Conservation (phyloP, 129 eudicot genomes). For the Tagetes erecta region DNA sequence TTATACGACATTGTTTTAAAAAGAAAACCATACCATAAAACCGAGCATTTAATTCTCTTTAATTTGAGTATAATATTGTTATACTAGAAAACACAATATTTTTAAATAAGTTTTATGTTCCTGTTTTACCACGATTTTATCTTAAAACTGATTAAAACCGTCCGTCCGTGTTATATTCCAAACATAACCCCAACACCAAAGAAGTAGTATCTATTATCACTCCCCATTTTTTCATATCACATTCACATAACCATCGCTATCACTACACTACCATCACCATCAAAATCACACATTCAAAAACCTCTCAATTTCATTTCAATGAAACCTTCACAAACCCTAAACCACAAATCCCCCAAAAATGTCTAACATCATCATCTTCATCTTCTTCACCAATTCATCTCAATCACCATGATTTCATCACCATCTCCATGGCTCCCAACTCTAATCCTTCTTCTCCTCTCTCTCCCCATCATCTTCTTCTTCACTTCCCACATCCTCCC, state of each 20-base stretch:
- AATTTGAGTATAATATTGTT: too few relatives aligned
- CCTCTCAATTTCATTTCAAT: constrained; percentile 18
- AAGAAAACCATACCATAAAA: too few relatives aligned
- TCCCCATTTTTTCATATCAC: background rate
- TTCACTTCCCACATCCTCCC: constrained; percentile 51
- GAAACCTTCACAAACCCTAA: constrained; percentile 22
- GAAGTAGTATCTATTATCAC: background rate
- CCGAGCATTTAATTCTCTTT: too few relatives aligned
- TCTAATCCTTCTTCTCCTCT: constrained; percentile 37
- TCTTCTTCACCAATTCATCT: background rate
- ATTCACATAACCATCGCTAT: background rate
- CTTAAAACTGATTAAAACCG: too few relatives aligned
- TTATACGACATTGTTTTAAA: too few relatives aligned
- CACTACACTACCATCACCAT: background rate
- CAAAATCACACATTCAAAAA: constrained; percentile 19
- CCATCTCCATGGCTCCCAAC: constrained; percentile 40
- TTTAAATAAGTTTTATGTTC: too few relatives aligned
- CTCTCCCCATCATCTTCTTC: constrained; percentile 58
- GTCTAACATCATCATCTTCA: constrained; percentile 14
- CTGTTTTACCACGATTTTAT: too few relatives aligned
- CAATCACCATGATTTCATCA: constrained; percentile 20
- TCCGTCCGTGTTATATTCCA: too few relatives aligned
- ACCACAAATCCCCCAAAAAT: constrained; percentile 14
- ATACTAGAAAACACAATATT: too few relatives aligned
- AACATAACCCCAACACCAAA: too few relatives aligned